Evolutionary conservation across 805 yeast species (phyloP).

Genomic region (Spathaspora girioi): DNA sequence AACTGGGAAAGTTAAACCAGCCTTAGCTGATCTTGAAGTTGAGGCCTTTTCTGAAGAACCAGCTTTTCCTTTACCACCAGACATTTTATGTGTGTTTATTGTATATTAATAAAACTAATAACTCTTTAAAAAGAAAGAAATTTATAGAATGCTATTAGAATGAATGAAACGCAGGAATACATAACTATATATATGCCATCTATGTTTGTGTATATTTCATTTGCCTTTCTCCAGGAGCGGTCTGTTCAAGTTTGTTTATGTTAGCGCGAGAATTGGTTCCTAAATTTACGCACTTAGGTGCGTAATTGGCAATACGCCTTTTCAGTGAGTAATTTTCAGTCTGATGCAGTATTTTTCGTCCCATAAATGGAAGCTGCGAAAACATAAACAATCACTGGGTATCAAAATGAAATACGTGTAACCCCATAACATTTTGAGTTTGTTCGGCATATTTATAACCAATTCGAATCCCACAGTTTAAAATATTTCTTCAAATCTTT

Average conservation of each 20-base stretch:
- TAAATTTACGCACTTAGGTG: not conserved
- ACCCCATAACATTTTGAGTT: not conserved
- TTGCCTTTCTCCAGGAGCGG: not conserved
- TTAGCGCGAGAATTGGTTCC: not conserved
- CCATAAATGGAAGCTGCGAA: not conserved
- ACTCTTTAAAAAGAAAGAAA: not conserved
- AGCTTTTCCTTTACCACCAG: conserved; percentile 43
- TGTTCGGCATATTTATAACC: conserved; percentile 1
- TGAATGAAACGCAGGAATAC: not conserved
- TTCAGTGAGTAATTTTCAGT: not conserved
- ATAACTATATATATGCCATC: conserved; percentile 1
- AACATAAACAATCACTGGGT: not conserved
- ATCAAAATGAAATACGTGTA: not conserved
- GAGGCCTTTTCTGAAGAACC: conserved; percentile 46
- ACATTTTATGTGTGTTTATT: conserved; percentile 17
- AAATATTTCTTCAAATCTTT: not conserved
- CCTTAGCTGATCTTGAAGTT: conserved; percentile 47
- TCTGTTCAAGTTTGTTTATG: not conserved
- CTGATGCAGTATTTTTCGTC: not conserved
- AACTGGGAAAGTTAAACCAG: conserved; percentile 49
- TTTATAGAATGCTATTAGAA: not conserved
- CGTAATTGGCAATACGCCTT: not conserved
- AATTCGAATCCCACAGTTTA: not conserved
- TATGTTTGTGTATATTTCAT: not conserved
- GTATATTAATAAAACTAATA: conserved; percentile 1